Evolutionary conservation across 495 filamentous ascomycete genomes (phyloP).

Genomic region (Tuber indicum): DNA sequence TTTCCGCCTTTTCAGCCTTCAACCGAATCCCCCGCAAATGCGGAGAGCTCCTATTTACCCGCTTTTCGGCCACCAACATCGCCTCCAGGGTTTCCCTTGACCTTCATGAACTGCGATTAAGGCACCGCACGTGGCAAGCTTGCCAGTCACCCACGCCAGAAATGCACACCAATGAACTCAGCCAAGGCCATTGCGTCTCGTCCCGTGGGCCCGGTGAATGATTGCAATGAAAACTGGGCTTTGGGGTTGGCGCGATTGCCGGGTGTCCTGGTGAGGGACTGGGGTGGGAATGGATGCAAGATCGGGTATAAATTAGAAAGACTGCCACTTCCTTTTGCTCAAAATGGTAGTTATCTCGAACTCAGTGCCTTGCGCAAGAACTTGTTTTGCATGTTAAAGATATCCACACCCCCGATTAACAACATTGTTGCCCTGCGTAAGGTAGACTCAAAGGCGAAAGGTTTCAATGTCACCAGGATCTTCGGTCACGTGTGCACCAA

Average conservation of each 20-base stretch:
- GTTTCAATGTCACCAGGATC: background rate
- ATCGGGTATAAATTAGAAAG: conserved; percentile 17
- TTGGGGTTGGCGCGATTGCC: conserved; percentile 5
- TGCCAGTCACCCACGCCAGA: background rate
- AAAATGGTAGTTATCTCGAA: background rate
- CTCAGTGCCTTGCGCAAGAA: background rate
- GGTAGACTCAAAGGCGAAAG: background rate
- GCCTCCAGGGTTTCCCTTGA: background rate
- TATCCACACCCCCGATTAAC: background rate
- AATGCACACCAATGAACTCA: background rate
- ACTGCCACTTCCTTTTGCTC: background rate
- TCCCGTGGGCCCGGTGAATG: conserved; percentile 19
- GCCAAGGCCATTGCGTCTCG: background rate
- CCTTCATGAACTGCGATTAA: background rate
- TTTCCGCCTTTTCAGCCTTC: background rate
- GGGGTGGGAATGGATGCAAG: background rate
- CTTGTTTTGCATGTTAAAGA: background rate
- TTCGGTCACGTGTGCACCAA: background rate
- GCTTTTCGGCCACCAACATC: background rate
- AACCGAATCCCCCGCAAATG: background rate
- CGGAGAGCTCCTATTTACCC: background rate
- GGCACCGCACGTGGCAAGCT: background rate
- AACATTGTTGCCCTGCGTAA: background rate
- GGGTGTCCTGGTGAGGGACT: background rate
- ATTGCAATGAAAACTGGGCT: conserved; percentile 14